These are phyloP conservation scores for Pseudocercospora pini-densiflorae DNA, from an alignment of 2,329 filamentous ascomycete species.

Conservation along the genomic window DNA sequence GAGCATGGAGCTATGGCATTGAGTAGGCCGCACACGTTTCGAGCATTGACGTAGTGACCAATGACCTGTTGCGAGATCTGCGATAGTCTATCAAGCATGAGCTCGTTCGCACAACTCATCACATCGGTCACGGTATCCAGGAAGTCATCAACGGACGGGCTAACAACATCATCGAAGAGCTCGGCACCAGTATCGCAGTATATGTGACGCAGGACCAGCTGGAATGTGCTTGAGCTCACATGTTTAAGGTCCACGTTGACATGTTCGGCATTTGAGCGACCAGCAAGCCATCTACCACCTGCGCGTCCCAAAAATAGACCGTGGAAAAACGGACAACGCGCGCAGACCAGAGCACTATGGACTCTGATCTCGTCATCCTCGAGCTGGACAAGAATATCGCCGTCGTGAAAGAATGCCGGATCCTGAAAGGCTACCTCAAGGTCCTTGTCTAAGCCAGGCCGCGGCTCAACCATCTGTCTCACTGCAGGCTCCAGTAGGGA, in stretches of 20 bases:
- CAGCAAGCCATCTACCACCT: constrained; percentile 75
- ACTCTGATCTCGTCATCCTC: constrained; percentile 72
- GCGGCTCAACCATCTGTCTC: constrained; percentile 71
- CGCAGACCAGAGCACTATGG: constrained; percentile 80
- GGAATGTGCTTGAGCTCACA: constrained; percentile 72
- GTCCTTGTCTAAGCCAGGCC: constrained; percentile 69
- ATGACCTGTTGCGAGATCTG: constrained; percentile 87
- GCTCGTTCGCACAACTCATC: constrained; percentile 85
- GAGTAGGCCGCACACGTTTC: constrained; percentile 83
- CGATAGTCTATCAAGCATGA: constrained; percentile 91
- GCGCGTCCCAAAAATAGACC: constrained; percentile 89
- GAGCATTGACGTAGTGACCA: constrained; percentile 79
- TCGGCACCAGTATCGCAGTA: constrained; percentile 83
- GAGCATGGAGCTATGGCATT: constrained; percentile 86
- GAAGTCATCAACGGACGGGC: constrained; percentile 77
- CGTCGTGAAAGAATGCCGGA: constrained; percentile 73
- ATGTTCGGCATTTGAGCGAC: constrained; percentile 51
- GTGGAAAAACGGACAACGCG: constrained; percentile 89
- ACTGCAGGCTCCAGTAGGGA: constrained; percentile 74
- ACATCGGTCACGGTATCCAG: constrained; percentile 90
- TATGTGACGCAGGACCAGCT: constrained; percentile 77
- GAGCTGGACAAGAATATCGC: constrained; percentile 79
- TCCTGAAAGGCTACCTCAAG: constrained; percentile 72
- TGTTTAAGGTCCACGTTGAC: constrained; percentile 83
- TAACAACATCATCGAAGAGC: constrained; percentile 77